Evolutionary conservation across 805 yeast species (phyloP).

Genomic region (Myxozyma melibiosi): DNA sequence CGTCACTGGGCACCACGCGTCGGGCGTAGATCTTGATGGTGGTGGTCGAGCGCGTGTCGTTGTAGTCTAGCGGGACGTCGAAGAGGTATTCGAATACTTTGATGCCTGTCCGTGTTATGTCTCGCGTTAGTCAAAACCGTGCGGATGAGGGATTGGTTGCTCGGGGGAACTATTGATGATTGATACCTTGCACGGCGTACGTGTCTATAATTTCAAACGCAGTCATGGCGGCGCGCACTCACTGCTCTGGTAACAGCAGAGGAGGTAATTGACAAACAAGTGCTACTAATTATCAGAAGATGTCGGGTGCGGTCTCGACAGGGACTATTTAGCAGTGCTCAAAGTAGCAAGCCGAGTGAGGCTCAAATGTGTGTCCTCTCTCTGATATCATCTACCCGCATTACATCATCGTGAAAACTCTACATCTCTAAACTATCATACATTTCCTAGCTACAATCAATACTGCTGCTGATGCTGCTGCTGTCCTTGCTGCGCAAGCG

Average conservation of each 20-base stretch:
- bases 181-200: conserved; percentile 24
- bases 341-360: too few relatives aligned
- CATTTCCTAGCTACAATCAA: not conserved
- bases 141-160: not conserved
- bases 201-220: conserved; percentile 15
- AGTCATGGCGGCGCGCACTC: not conserved
- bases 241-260: too few relatives aligned
- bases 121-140: not conserved
- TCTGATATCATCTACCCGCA: too few relatives aligned
- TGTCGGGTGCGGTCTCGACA: too few relatives aligned
- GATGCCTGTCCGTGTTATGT: conserved; percentile 12
- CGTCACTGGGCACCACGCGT: conserved; percentile 28
- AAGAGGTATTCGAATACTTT: conserved; percentile 28
- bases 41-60: not conserved
- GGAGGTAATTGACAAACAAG: too few relatives aligned
- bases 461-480: conserved; percentile 23
- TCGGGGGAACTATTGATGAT: not conserved
- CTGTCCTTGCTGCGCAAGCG: conserved; percentile 36
- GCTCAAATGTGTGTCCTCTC: too few relatives aligned
- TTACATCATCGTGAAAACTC: not conserved
- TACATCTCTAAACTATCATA: not conserved
- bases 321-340: too few relatives aligned
- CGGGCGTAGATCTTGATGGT: conserved; percentile 24
- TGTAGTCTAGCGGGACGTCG: conserved; percentile 23
- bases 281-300: too few relatives aligned